Base-by-base conservation (phyloP, 192 early-diverging fungal species). In the Linnemannia zychae region DNA sequence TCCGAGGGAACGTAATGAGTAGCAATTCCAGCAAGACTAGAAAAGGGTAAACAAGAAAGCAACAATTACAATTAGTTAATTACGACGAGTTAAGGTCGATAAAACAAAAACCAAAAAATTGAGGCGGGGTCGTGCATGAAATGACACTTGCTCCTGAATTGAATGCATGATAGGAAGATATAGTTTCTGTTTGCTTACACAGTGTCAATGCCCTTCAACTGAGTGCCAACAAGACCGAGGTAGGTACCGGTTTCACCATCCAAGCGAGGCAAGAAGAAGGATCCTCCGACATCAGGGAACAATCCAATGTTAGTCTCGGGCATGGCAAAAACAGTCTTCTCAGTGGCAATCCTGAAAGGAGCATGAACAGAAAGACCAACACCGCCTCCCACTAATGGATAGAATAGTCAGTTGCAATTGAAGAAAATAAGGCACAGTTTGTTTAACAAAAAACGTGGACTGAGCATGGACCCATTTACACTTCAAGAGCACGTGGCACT, bases 271-370 rank as follows among this genome's bases (percentile, higher is more conserved):
- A 99, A 87, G 87, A 99, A 99, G 91, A 98, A 99, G 18, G 94
- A 93, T 9, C 96, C 97, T 33, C 98, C 98, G 0, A 99, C 98
- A 81, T 99, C 99, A 17, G 99, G 99, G 82, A 99, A 97, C 49
- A 99, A 91, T 18, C 99, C 99, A 76, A 99, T 99, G 72, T 91
- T 92, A 6, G 97, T 97, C 86, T 99, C 99, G 9, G 99, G 98
- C 97, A 99, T 99, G 49, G 98, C 95, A 88, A 99, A 98, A 73
- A 98, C 77, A 2, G 99, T 97, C 24, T 95, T 93, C 88, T 99
- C 98, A 44, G 97, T 99, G 7, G 97, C 99, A 67, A 99, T 95
- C 37, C 99, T 91, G 92, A 99, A 99, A 31, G 97, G 94, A 9
- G 95, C 97, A 86, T 99, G 98, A 33, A 99, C 95, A 37, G 97